A percentile compares a stretch with the other conserved stretches of the same genome.
These are phyloP conservation scores for Fusarium sp. DNA, from an alignment of 2,329 filamentous ascomycete species.

Conservation along the genomic window DNA sequence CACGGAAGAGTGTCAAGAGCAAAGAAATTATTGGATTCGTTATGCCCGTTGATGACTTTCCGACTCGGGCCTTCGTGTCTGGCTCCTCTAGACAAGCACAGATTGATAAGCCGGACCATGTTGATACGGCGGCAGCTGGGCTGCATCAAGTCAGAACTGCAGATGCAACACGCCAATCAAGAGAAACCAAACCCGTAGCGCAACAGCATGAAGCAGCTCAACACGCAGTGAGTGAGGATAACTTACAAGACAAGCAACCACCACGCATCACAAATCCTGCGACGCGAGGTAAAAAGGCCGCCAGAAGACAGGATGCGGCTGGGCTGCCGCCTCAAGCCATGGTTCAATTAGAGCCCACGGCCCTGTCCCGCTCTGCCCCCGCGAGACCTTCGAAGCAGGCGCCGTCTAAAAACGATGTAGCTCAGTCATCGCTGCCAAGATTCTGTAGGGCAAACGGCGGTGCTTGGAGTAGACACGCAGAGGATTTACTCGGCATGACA, in stretches of 20 bases:
- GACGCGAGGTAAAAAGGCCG: slow-evolving; percentile 62
- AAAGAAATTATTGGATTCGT: slow-evolving; percentile 58
- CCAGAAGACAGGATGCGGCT: slow-evolving; percentile 60
- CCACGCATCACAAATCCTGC: slow-evolving; percentile 57
- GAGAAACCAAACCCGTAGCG: not conserved
- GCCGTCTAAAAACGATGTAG: not conserved
- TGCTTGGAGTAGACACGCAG: slow-evolving; percentile 74
- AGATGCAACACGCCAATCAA: not conserved
- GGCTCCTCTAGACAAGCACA: not conserved
- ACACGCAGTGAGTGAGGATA: slow-evolving; percentile 3
- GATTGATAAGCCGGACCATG: not conserved
- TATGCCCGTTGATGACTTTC: slow-evolving; percentile 26
- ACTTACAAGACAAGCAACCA: slow-evolving; percentile 19
- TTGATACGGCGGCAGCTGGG: not conserved
- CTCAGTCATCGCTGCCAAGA: slow-evolving; percentile 47
- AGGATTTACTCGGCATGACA: slow-evolving; percentile 70
- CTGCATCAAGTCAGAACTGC: slow-evolving; percentile 3
- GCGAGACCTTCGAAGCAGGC: slow-evolving; percentile 1
- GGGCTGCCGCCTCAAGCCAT: slow-evolving; percentile 57
- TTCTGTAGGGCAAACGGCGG: slow-evolving; percentile 64
- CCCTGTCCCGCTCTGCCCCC: slow-evolving; percentile 15
- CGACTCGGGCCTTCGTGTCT: slow-evolving; percentile 30
- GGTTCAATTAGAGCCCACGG: slow-evolving; percentile 49
- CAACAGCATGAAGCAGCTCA: slow-evolving; percentile 7
- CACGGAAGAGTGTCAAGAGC: slow-evolving; percentile 56